Conservation (phyloP, 768 basidiomycete genomes). For the Lactarius pseudohatsudake region DNA sequence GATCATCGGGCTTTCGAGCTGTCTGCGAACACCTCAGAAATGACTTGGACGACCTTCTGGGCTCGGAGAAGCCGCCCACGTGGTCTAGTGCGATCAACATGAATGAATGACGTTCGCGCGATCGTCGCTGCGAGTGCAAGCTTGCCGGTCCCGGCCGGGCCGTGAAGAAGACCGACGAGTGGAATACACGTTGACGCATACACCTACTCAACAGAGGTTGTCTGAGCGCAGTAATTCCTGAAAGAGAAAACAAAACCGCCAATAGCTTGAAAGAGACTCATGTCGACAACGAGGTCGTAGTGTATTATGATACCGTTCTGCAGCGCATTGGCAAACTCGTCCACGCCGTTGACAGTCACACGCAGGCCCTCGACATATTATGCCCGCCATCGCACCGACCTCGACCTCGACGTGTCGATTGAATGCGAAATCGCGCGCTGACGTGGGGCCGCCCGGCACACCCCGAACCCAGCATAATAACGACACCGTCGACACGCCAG, state of each 20-base stretch:
- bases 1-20: conserved; percentile 95
- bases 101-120: conserved; percentile 94
- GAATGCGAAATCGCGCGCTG: conserved; percentile 89
- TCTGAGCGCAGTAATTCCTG: conserved; percentile 88
- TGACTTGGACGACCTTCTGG: conserved; percentile 80
- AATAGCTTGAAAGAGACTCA: conserved; percentile 40
- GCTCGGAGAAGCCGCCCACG: conserved; percentile 96
- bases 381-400: conserved; percentile 94
- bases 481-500: too few species aligned
- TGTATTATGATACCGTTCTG: conserved; percentile 98
- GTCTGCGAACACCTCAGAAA: conserved; percentile 91
- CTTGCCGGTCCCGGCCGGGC: conserved; percentile 91
- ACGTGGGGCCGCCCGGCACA: too few species aligned
- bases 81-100: conserved; percentile 90
- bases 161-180: conserved; percentile 81
- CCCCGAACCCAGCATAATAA: too few species aligned
- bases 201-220: conserved; percentile 88
- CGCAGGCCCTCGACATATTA: conserved; percentile 94
- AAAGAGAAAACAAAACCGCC: neutral
- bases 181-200: conserved; percentile 66
- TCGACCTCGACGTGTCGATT: conserved; percentile 97
- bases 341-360: conserved; percentile 55
- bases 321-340: conserved; percentile 86
- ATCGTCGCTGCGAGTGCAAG: conserved; percentile 93
- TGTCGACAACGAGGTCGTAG: conserved; percentile 72